phyloP scores from a whole-genome alignment of 1,284 basidiomycete genomes.

The Cryptococcus wingfieldii region DNA sequence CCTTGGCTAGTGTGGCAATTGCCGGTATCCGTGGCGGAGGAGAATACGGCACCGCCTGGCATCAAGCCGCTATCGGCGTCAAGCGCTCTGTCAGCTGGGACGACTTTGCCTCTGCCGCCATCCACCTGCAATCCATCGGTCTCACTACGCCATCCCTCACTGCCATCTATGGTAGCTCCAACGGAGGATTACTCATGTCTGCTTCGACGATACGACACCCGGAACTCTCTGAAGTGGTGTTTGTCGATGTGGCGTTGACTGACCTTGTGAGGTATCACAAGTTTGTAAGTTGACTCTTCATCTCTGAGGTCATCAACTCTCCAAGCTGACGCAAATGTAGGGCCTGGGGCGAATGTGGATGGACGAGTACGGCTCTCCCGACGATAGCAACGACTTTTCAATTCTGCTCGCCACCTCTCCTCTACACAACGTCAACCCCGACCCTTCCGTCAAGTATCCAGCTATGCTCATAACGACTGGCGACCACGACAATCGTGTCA shows the following conservation, averaged over 20 bases:
- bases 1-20: constrained; percentile 13
- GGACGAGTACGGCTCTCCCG: constrained; percentile 16
- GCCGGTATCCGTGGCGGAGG: constrained; percentile 22
- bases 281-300: constrained; percentile 12
- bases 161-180: constrained; percentile 17
- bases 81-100: constrained; percentile 14
- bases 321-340: constrained; percentile 2
- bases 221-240: constrained; percentile 12
- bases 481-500: constrained; percentile 17
- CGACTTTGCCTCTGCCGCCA: constrained; percentile 15
- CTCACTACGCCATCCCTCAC: constrained; percentile 13
- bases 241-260: constrained; percentile 13
- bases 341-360: constrained; percentile 16
- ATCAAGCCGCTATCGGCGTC: constrained; percentile 14
- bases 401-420: constrained; percentile 10
- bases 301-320: neutral
- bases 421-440: constrained; percentile 10
- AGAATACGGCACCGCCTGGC: constrained; percentile 21
- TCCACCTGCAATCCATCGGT: constrained; percentile 11
- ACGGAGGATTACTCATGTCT: constrained; percentile 17
- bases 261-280: constrained; percentile 15
- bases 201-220: constrained; percentile 13
- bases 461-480: constrained; percentile 16
- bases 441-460: constrained; percentile 7
- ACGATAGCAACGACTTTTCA: constrained; percentile 6